Base-by-base conservation (phyloP, 2,329 filamentous ascomycete species). In the Eurotiales sp. region DNA sequence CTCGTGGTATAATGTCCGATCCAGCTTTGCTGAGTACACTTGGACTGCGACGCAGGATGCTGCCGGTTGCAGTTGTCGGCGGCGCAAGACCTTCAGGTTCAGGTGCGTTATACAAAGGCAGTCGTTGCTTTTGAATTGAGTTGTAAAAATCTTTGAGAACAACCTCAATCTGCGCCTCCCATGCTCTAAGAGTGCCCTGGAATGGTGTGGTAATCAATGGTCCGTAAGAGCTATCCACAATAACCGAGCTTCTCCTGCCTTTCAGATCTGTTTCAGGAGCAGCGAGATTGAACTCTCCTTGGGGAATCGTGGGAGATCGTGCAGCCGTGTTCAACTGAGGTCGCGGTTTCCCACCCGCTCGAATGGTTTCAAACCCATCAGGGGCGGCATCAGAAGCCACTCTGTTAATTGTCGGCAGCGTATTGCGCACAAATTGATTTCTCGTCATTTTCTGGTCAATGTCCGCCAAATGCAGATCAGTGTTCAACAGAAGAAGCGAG, bases 391-490 rank as follows among this genome's bases (percentile, higher is more conserved):
- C 89, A 34, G 79, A 75, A 8, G 90, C 79, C 11, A 88, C 85
- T 44, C 90, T 84, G 53, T 82, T 83, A 56, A 99, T 88, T 0
- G 92, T 96, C 0, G 88, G 87, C 77, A 97, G 85, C 4, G 93
- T 96, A 65, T 99, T 99, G 71, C 95, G 95, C 65, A 99, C 82
- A 64, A 97, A 99, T 64, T 97, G 92, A 56, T 80, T 86, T 51
- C 88, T 84, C 1, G 92, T 97, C 93, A 99, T 99, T 74, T 95
- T 95, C 61, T 88, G 84, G 55, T 95, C 90, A 60, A 97, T 96
- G 64, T 97, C 91, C 53, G 92, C 93, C 63, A 97, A 71, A 64
- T 99, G 92, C 51, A 99, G 77, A 73, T 99, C 93, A 29, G 93
- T 99, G 64, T 99, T 99, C 56, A 99, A 79, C 10, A 99, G 79